Conservation (phyloP, 2,329 filamentous ascomycete species). For the Sordariomycetes sp. region DNA sequence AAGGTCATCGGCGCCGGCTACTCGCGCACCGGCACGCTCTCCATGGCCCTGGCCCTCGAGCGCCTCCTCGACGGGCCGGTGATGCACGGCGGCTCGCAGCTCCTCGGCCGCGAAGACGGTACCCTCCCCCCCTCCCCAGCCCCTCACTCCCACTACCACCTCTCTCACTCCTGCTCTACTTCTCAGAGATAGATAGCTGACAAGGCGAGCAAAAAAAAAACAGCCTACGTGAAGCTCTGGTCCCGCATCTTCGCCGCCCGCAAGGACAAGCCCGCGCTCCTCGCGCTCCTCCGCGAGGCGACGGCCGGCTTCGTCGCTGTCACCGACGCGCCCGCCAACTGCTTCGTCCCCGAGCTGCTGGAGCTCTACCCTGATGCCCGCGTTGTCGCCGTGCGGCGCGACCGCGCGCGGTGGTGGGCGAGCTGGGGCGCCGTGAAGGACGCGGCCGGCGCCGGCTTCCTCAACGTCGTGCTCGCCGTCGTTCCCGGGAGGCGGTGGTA, state of each 20-base stretch:
- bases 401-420: constrained; percentile 22
- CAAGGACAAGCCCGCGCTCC: constrained; percentile 15
- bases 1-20: constrained; percentile 31
- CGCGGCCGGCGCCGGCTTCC: constrained; percentile 2
- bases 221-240: constrained; percentile 14
- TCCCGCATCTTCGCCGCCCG: constrained; percentile 14
- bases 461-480: constrained; percentile 6
- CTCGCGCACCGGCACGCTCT: constrained; percentile 37
- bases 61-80: constrained; percentile 35
- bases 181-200: too few relatives aligned
- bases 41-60: constrained; percentile 34
- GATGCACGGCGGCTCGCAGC: constrained; percentile 34
- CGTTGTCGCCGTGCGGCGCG: constrained; percentile 28
- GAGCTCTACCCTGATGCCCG: constrained; percentile 36
- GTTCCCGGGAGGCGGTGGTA: constrained; percentile 9
- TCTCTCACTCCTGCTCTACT: neutral
- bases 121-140: constrained; percentile 5
- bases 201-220: neutral
- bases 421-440: constrained; percentile 15
- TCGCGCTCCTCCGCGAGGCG: constrained; percentile 21
- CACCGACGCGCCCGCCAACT: constrained; percentile 29
- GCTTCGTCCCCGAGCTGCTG: constrained; percentile 32
- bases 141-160: neutral
- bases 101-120: constrained; percentile 23
- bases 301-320: constrained; percentile 32